Conservation (phyloP, 2,329 filamentous ascomycete species). For the Fusarium chlamydosporum region DNA sequence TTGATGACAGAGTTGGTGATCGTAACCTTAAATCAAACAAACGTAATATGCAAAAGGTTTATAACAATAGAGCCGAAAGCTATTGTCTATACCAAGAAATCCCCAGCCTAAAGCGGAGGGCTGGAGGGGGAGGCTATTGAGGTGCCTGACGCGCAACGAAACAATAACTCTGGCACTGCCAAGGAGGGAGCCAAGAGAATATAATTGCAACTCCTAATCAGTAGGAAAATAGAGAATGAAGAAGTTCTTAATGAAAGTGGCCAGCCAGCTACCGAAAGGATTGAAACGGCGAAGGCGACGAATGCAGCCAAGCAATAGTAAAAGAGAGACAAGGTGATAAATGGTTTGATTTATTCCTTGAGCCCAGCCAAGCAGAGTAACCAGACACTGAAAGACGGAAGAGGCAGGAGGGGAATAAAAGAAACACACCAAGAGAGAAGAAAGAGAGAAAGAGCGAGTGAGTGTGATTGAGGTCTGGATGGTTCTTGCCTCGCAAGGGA, state of each 20-base stretch:
- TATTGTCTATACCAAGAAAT: conserved; percentile 41
- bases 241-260: conserved; percentile 31
- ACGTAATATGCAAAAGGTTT: conserved; percentile 13
- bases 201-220: conserved; percentile 27
- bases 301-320: conserved; percentile 32
- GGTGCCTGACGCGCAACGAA: conserved; percentile 14
- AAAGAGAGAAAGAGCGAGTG: conserved; percentile 14
- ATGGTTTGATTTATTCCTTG: conserved; percentile 17
- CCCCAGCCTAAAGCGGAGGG: conserved; percentile 34
- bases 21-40: neutral
- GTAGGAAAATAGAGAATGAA: conserved; percentile 26
- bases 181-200: conserved; percentile 40
- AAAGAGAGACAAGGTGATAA: conserved; percentile 17
- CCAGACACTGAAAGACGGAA: conserved; percentile 47
- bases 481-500: conserved; percentile 45
- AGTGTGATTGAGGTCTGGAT: conserved; percentile 27
- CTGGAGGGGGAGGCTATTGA: conserved; percentile 32
- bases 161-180: conserved; percentile 37
- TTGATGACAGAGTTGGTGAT: neutral
- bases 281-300: conserved; percentile 50
- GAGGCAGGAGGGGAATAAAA: conserved; percentile 17
- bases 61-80: conserved; percentile 36
- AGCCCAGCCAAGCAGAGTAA: conserved; percentile 26
- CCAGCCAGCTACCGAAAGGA: conserved; percentile 54
- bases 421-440: conserved; percentile 4